Conservation (phyloP, 2,329 filamentous ascomycete genomes). For the Aspergillus hortae region DNA sequence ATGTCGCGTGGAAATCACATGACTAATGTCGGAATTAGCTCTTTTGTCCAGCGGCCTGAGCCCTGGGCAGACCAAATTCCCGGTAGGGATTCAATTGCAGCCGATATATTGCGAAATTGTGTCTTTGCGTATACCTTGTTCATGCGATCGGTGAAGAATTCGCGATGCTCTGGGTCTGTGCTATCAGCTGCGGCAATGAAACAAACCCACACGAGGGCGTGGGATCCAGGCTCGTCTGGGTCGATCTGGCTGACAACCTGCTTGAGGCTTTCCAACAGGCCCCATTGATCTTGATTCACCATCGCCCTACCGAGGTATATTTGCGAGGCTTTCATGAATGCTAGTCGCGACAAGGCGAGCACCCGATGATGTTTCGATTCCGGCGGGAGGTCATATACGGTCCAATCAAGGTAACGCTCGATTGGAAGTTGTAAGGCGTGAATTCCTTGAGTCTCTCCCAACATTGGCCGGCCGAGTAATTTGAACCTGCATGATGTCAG, state of each 20-base stretch:
- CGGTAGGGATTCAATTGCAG: slow-evolving; percentile 31
- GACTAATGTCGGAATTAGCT: slow-evolving; percentile 13
- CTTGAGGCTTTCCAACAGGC: slow-evolving; percentile 28
- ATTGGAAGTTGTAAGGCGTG: slow-evolving; percentile 6
- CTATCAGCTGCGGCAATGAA: slow-evolving; percentile 43
- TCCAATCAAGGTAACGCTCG: slow-evolving; percentile 14
- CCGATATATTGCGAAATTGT: slow-evolving; percentile 37
- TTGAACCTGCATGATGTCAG: slow-evolving; percentile 11
- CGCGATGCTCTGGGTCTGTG: slow-evolving; percentile 29
- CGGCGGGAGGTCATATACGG: slow-evolving; percentile 11
- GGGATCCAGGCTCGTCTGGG: slow-evolving; percentile 27
- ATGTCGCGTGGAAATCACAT: slow-evolving; percentile 6
- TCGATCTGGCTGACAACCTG: slow-evolving; percentile 26
- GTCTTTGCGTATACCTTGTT: slow-evolving; percentile 29
- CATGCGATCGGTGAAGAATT: slow-evolving; percentile 34
- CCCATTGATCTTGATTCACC: slow-evolving; percentile 12
- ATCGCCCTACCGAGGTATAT: slow-evolving; percentile 21
- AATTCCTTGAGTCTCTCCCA: slow-evolving; percentile 14
- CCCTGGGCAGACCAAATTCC: slow-evolving; percentile 29
- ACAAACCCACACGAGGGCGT: slow-evolving; percentile 42
- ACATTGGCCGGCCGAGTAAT: slow-evolving; percentile 15
- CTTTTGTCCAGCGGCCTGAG: slow-evolving; percentile 14
- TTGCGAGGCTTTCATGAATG: slow-evolving; percentile 19
- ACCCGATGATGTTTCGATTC: slow-evolving; percentile 9
- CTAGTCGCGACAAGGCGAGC: slow-evolving; percentile 9